Percentiles rank a stretch among this genome's conserved stretches.
Evolutionary conservation across 768 basidiomycete species (phyloP).

Genomic region (Rhizopogon roseolus): DNA sequence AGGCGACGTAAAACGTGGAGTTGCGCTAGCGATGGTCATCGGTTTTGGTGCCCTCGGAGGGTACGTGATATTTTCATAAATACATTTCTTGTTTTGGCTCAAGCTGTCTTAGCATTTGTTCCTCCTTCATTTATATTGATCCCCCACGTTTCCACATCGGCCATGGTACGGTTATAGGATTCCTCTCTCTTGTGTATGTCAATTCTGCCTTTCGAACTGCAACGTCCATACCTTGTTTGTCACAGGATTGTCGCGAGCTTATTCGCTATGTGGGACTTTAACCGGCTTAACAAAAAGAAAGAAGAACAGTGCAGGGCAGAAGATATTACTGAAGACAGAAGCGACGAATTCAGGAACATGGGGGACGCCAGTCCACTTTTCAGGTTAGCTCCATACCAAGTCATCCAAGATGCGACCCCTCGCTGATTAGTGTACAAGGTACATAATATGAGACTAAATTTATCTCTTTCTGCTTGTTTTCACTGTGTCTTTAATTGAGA

Average conservation of each 20-base stretch:
- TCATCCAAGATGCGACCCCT: no score
- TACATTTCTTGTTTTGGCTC: conserved; percentile 6
- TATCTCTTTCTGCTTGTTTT: background rate
- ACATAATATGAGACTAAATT: background rate
- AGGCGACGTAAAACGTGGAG: conserved; percentile 48
- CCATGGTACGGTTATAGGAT: conserved; percentile 33
- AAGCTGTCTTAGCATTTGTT: conserved; percentile 27
- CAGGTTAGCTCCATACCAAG: conserved; percentile 23
- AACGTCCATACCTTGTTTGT: conserved; percentile 20
- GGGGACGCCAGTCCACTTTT: conserved; percentile 55
- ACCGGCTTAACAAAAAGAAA: conserved; percentile 44
- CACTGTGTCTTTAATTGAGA: no score
- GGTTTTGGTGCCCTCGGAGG: conserved; percentile 54
- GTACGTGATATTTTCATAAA: conserved; percentile 27
- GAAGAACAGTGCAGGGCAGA: conserved; percentile 38
- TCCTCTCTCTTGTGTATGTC: conserved; percentile 23
- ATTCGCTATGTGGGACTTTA: conserved; percentile 47
- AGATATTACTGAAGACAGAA: conserved; percentile 36
- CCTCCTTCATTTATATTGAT: conserved; percentile 37
- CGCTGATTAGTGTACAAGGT: background rate
- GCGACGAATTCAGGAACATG: conserved; percentile 40
- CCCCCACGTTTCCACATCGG: conserved; percentile 33
- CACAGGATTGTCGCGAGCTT: conserved; percentile 35
- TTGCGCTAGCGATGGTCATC: conserved; percentile 49
- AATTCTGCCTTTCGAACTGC: conserved; percentile 3